Conservation (phyloP, 805 yeast genomes). For the Ogataea chonburiensis region DNA sequence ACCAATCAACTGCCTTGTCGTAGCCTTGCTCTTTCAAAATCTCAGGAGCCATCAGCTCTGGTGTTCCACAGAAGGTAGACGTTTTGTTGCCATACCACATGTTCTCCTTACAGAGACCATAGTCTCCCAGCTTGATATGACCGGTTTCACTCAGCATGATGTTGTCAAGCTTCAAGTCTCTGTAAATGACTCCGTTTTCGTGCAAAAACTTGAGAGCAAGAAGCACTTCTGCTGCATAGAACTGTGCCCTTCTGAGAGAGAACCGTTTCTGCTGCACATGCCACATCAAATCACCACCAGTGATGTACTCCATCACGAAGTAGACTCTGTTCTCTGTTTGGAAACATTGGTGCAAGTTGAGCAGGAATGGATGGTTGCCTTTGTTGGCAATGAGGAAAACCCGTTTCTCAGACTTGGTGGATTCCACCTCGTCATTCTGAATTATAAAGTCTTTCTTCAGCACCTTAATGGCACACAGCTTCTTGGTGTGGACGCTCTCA, state of each 20-base stretch:
- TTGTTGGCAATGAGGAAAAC: constrained; percentile 75
- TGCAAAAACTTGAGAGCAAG: constrained; percentile 91
- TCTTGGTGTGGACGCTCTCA: constrained; percentile 78
- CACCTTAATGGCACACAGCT: constrained; percentile 92
- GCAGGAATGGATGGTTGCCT: constrained; percentile 88
- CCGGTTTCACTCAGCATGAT: constrained; percentile 87
- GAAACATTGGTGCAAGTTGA: constrained; percentile 90
- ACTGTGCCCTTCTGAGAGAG: constrained; percentile 89
- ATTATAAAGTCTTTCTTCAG: constrained; percentile 93
- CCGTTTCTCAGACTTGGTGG: constrained; percentile 90
- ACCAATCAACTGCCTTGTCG: constrained; percentile 97
- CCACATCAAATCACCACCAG: constrained; percentile 99
- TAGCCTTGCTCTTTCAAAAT: constrained; percentile 90
- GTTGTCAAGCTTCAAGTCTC: constrained; percentile 95
- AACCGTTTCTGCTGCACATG: constrained; percentile 93
- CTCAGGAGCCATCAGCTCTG: constrained; percentile 99
- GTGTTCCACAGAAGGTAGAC: constrained; percentile 97
- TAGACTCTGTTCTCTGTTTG: constrained; percentile 97
- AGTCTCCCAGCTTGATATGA: constrained; percentile 95
- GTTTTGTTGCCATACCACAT: constrained; percentile 68
- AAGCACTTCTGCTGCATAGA: constrained; percentile 95
- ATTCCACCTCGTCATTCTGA: constrained; percentile 94
- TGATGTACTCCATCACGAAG: constrained; percentile 96
- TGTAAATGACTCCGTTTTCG: constrained; percentile 91
- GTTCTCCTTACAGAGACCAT: constrained; percentile 93